These are phyloP conservation scores for Penicillium sp. DNA, from an alignment of 2,329 filamentous ascomycete genomes.

Conservation along the genomic window DNA sequence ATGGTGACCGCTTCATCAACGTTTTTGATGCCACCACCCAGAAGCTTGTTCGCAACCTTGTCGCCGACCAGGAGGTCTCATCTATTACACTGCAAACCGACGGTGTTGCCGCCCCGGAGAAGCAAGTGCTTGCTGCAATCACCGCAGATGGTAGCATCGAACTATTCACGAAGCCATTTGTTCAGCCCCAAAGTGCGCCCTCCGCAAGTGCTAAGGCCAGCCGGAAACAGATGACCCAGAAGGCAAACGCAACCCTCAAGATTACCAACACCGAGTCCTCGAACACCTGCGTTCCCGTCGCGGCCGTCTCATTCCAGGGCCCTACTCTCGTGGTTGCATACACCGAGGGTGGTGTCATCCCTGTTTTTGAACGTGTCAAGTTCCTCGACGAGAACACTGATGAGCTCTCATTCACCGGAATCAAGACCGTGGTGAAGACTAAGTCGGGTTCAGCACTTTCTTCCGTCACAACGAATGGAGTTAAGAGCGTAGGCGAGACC, in stretches of 20 bases:
- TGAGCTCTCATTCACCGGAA: conserved; percentile 44
- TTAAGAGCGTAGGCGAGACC: conserved; percentile 50
- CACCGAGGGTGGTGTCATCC: conserved; percentile 50
- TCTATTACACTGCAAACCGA: conserved; percentile 37
- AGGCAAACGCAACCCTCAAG: conserved; percentile 46
- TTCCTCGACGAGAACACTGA: conserved; percentile 48
- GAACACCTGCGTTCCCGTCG: conserved; percentile 41
- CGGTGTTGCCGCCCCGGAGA: conserved; percentile 26
- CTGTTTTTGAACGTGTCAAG: conserved; percentile 50
- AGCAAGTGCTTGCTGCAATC: conserved; percentile 47
- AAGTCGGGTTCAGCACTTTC: conserved; percentile 45
- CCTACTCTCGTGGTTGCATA: conserved; percentile 49
- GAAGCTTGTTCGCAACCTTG: conserved; percentile 48
- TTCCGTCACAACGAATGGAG: conserved; percentile 53
- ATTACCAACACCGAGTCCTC: conserved; percentile 44
- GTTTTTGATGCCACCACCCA: conserved; percentile 46
- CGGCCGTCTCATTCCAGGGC: conserved; percentile 46
- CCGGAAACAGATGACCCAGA: conserved; percentile 46
- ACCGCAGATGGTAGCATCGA: conserved; percentile 51
- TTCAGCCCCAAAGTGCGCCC: conserved; percentile 30
- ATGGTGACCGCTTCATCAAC: conserved; percentile 52
- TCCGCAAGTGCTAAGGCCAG: conserved; percentile 44
- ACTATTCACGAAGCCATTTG: conserved; percentile 50
- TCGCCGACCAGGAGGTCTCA: conserved; percentile 48
- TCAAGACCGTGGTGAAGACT: conserved; percentile 44